phyloP scores from a whole-genome alignment of 1,139 yeast genomes.

The Yamadazyma jaroonii region DNA sequence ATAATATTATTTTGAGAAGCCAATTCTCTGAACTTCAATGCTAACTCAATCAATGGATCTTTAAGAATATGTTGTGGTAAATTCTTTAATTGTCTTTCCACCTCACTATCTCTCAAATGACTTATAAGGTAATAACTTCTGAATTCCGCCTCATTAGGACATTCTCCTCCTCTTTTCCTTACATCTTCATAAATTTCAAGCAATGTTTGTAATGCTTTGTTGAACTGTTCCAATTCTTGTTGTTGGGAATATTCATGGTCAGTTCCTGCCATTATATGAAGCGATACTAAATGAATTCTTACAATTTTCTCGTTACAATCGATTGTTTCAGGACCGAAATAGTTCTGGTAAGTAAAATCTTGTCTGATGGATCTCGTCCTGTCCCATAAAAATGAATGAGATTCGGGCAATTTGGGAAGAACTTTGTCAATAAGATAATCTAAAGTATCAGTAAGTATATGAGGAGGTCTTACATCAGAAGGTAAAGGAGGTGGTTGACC shows the following conservation, averaged over 20 bases:
- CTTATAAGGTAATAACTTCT: slow-evolving; percentile 82
- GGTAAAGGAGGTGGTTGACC: slow-evolving; percentile 98
- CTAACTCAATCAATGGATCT: slow-evolving; percentile 63
- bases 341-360: slow-evolving; percentile 95
- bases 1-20: slow-evolving; percentile 62
- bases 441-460: slow-evolving; percentile 60
- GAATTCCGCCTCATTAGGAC: slow-evolving; percentile 91
- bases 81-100: slow-evolving; percentile 71
- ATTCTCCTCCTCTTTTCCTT: slow-evolving; percentile 61
- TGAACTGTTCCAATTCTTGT: slow-evolving; percentile 92
- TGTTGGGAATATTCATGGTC: slow-evolving; percentile 85
- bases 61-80: slow-evolving; percentile 59
- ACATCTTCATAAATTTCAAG: slow-evolving; percentile 85
- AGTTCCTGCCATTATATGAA: slow-evolving; percentile 84
- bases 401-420: slow-evolving; percentile 67
- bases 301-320: slow-evolving; percentile 93
- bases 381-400: slow-evolving; percentile 97
- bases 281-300: slow-evolving; percentile 75
- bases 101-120: slow-evolving; percentile 80
- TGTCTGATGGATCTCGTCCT: slow-evolving; percentile 97
- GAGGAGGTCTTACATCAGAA: slow-evolving; percentile 95
- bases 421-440: slow-evolving; percentile 66
- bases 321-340: slow-evolving; percentile 89
- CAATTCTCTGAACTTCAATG: slow-evolving; percentile 64
- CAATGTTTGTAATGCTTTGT: slow-evolving; percentile 85